Conservation (phyloP, 306 rosid genomes). For the Oemleria cerasiformis region DNA sequence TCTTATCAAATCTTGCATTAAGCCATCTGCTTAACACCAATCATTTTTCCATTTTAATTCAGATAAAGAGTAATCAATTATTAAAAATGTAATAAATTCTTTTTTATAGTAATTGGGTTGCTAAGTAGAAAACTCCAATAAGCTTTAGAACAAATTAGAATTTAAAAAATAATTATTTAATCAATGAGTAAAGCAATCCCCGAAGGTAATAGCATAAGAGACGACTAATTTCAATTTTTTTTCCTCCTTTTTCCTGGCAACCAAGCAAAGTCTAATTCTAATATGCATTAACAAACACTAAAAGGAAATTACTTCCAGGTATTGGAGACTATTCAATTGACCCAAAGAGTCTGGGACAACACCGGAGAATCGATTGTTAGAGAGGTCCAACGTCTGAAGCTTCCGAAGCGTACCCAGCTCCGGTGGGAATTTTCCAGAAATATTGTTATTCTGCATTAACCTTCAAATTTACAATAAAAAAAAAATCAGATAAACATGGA, state of each 20-base stretch:
- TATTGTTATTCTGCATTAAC: constrained; percentile 81
- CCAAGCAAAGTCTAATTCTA: constrained; percentile 11
- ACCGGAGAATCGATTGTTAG: constrained; percentile 72
- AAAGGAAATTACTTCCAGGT: constrained; percentile 53
- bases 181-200: no score
- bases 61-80: no score
- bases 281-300: neutral
- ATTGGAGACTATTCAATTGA: constrained; percentile 62
- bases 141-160: no score
- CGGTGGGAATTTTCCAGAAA: constrained; percentile 71
- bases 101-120: no score
- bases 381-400: constrained; percentile 89
- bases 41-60: no score
- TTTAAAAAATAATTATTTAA: no score
- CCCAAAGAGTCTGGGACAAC: constrained; percentile 57
- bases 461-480: constrained; percentile 32
- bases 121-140: no score
- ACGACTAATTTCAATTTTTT: no score
- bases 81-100: no score
- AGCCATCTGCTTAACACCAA: no score
- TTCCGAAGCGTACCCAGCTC: constrained; percentile 67
- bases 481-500: neutral
- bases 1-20: no score
- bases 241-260: constrained; percentile 32
- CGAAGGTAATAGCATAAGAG: no score